Base-by-base conservation (phyloP, 164 flowering plant species). In the Aristolochia californica region DNA sequence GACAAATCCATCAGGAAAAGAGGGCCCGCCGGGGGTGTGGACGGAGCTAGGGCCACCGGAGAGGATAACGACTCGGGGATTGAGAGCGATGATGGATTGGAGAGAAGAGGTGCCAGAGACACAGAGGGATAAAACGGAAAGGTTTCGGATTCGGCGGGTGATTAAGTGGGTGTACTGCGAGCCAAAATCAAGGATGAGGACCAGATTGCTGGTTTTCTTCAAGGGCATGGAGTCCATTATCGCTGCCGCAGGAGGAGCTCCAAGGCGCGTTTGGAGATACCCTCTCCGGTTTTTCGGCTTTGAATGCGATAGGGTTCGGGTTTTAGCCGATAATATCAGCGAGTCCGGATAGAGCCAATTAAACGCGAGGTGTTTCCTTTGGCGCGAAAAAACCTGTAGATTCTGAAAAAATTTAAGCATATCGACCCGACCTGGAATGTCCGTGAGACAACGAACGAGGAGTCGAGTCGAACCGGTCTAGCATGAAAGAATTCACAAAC, bases 131-230 rank as follows among this genome's bases (percentile, higher is more conserved):
- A 85, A 84, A 65, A 89, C 67, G 17, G 80, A 75, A 43, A 93
- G 83, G 56, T 78, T 66, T 18, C 97, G 79, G 62, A 93, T 83
- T 26, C 97, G 77, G 43, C 97, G 87, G 21, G 99, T 93, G 62
- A 90, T 93, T 63, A 93, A 83, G 68, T 93, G 99, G 20, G 99
- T 89, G 77, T 93, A 89, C 43, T 93, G 99, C 2, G 97, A 89
- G 10, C 95, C 96, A 59, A 54, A 93, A 62, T 89, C 99, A 1
- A 93, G 80, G 62, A 89, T 87, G 13, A 93, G 63, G 5, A 93
- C 99, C 0, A 79, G 75, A 55, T 82, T 58, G 25, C 50, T 80
- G 1, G 91, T 66, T 15, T 50, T 24, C 56, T 78, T 75, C 58
- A 60, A 69, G 20, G 59, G 60, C 24, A 73, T 72, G 28, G 80